Base-by-base conservation (phyloP, 2,329 filamentous ascomycete genomes). In the Immersiporthe knoxdaviesiana region DNA sequence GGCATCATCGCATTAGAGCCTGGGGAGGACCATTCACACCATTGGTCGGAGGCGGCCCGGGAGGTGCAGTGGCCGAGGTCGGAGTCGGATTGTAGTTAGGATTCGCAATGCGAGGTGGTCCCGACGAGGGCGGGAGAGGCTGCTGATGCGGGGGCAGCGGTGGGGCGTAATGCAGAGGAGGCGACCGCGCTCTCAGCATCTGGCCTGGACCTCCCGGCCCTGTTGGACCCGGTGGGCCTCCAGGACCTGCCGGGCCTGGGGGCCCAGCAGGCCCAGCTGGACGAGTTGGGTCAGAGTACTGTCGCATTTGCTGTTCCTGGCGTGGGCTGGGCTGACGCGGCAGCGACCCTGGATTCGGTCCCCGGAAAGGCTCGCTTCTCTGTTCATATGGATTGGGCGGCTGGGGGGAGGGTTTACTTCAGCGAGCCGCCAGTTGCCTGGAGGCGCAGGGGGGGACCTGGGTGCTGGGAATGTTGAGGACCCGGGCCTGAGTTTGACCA, bases 321-420 rank as follows among this genome's bases (percentile, higher is more conserved):
- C 91, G 88, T 63, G 93, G 93, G 77, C 92, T 97, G 44, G 89
- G 89, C 75, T 92, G 92, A 61, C 92, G 88, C 63, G 58, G 65
- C 70, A 90, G 86, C 63, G 90, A 87, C 56, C 63, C 65, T 70
- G 89, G 89, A 32, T 87, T 86, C 65, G 89, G 89, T 30, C 88
- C 90, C 61, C 92, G 88, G 77, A 91, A 88, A 60, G 85, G 84
- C 75, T 97, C 92, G 70, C 90, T 74, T 21, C 84, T 90, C 75
- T 91, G 89, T 71, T 97, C 94, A 77, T 93, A 97, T 0, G 92
- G 92, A 75, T 96, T 95, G 35, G 91, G 84, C 52, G 91, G 90
- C 78, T 93, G 91, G 60, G 91, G 91, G 91, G 86, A 62, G 87
- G 87, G 74, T 91, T 94, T 71, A 97, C 90, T 72, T 96, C 93